A percentile compares a stretch with the other conserved stretches of the same genome.
Evolutionary conservation across 2,329 filamentous ascomycete species (phyloP).

Genomic region (Aspergillus phoenicis): DNA sequence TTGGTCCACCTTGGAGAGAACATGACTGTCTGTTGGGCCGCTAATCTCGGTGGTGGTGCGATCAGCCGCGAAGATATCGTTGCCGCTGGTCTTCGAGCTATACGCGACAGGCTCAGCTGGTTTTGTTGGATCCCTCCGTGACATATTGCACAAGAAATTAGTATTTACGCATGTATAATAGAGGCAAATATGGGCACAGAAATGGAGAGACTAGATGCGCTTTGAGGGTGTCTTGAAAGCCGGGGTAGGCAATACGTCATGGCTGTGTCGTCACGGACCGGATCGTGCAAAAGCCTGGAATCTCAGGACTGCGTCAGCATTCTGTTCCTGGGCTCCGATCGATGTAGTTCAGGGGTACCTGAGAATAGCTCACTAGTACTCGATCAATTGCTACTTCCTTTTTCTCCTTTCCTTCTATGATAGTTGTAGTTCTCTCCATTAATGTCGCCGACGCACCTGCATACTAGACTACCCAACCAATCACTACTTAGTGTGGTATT

Average conservation of each 20-base stretch:
- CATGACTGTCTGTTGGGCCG: slow-evolving; percentile 23
- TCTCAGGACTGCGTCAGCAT: not conserved
- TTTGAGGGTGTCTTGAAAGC: not conserved
- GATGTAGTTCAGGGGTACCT: too few species aligned
- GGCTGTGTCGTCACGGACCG: not conserved
- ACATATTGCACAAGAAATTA: not conserved
- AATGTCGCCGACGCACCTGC: not conserved
- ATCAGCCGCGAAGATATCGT: slow-evolving; percentile 3
- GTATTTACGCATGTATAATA: not conserved
- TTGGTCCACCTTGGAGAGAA: slow-evolving; percentile 18
- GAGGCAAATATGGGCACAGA: not conserved
- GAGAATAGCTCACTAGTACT: too few species aligned
- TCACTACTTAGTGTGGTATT: not conserved
- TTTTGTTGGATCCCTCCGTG: not conserved
- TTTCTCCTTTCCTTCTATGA: too few species aligned
- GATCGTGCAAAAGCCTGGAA: not conserved
- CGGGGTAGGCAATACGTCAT: not conserved
- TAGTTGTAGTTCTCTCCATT: too few species aligned
- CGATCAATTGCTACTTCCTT: too few species aligned
- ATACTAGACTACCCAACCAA: not conserved
- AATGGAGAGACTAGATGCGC: not conserved
- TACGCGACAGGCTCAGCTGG: not conserved
- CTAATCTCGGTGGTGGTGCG: slow-evolving; percentile 3
- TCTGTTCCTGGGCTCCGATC: not conserved
- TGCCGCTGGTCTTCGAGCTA: slow-evolving; percentile 7